phyloP scores from a whole-genome alignment of 805 yeast species.

The Monosporozyma yasuniensis region DNA sequence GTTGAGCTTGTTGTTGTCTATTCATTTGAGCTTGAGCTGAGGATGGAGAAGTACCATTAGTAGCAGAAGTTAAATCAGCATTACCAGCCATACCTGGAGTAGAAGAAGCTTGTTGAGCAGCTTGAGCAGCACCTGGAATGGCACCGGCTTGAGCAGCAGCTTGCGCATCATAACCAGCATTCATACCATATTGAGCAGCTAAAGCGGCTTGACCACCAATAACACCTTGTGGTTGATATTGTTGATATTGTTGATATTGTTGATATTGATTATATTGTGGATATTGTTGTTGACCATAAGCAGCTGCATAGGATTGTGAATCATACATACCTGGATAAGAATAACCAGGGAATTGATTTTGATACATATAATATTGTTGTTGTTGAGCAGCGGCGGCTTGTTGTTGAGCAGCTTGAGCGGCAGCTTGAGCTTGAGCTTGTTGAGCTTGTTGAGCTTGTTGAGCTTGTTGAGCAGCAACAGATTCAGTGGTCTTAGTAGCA shows the following conservation, averaged over 20 bases:
- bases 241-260: conserved; percentile 23
- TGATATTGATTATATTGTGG: conserved; percentile 25
- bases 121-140: conserved; percentile 6
- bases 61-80: conserved; percentile 10
- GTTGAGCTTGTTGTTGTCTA: conserved; percentile 22
- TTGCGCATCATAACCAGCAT: not conserved
- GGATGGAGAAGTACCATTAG: conserved; percentile 17
- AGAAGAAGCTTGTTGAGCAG: conserved; percentile 16
- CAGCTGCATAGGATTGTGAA: conserved; percentile 21
- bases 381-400: conserved; percentile 25
- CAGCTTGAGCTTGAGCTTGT: conserved; percentile 18
- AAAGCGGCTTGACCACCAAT: conserved; percentile 2
- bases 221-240: conserved; percentile 5
- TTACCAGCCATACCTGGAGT: conserved; percentile 20
- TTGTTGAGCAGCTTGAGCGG: conserved; percentile 11
- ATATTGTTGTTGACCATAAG: conserved; percentile 28
- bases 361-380: conserved; percentile 32
- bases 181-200: conserved; percentile 1
- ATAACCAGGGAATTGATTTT: conserved; percentile 31
- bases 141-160: not conserved
- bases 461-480: conserved; percentile 3
- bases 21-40: conserved; percentile 15
- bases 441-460: conserved; percentile 17
- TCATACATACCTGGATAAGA: conserved; percentile 32
- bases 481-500: not conserved